phyloP scores from a whole-genome alignment of 2,329 filamentous ascomycete species.

The Iodosphaeria phyllophila region DNA sequence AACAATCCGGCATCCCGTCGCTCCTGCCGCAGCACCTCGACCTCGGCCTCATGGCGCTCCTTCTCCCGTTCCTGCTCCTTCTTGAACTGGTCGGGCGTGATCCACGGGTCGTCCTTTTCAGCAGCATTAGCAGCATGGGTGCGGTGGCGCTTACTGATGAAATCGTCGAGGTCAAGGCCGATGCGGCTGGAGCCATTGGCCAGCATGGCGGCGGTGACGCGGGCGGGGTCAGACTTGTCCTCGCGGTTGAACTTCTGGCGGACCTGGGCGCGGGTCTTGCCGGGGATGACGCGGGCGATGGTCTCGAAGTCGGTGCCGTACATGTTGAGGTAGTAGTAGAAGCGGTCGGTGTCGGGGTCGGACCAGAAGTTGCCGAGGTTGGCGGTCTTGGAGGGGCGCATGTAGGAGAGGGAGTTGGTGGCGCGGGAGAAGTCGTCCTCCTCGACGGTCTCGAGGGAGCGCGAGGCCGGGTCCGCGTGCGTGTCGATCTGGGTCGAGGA shows the following conservation, averaged over 20 bases:
- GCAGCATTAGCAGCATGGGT: no score
- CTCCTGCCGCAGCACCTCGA: conserved; percentile 24
- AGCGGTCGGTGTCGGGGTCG: conserved; percentile 50
- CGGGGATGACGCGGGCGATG: conserved; percentile 58
- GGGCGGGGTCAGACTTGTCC: conserved; percentile 44
- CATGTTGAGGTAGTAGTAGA: conserved; percentile 56
- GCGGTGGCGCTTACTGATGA: conserved; percentile 28
- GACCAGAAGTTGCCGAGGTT: conserved; percentile 50
- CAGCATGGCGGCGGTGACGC: conserved; percentile 45
- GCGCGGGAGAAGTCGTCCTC: conserved; percentile 63
- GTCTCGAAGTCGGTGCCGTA: conserved; percentile 75
- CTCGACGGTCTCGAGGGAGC: conserved; percentile 40
- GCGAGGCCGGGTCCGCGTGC: conserved; percentile 36
- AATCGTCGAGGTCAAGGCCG: conserved; percentile 40
- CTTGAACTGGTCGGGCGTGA: conserved; percentile 35
- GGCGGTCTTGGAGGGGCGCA: conserved; percentile 38
- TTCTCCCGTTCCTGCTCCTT: conserved; percentile 27
- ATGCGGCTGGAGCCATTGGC: conserved; percentile 32
- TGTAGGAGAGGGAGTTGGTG: conserved; percentile 50
- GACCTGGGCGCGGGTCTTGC: conserved; percentile 52
- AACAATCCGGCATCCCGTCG: conserved; percentile 12
- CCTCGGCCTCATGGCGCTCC: conserved; percentile 23
- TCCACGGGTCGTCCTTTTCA: conserved; percentile 22
- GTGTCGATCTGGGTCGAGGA: conserved; percentile 49
- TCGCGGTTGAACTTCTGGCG: conserved; percentile 74